phyloP scores from a whole-genome alignment of 768 basidiomycete genomes.

The Sporobolomyces pararoseus region DNA sequence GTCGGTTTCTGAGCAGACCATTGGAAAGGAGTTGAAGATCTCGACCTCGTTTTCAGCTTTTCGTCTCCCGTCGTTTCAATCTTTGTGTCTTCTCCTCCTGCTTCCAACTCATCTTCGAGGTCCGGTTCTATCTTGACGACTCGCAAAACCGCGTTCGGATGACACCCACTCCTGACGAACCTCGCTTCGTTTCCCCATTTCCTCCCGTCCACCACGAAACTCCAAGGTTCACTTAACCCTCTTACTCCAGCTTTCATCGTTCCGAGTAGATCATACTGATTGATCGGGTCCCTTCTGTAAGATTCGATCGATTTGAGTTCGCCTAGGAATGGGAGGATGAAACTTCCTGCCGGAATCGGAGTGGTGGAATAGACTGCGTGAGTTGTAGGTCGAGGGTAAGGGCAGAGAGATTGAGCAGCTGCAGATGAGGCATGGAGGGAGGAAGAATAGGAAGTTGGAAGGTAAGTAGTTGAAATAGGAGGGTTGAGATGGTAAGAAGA shows the following conservation, averaged over 20 bases:
- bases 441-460: conserved; percentile 38
- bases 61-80: conserved; percentile 3
- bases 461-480: conserved; percentile 33
- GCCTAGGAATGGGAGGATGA: conserved; percentile 64
- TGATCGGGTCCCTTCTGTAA: conserved; percentile 75
- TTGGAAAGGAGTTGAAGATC: neutral
- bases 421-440: conserved; percentile 34
- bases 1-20: conserved; percentile 2
- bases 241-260: conserved; percentile 81
- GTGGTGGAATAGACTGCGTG: conserved; percentile 66
- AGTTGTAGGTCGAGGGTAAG: conserved; percentile 44
- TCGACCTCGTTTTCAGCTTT: neutral
- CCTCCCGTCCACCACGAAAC: conserved; percentile 75
- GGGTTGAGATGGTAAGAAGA: conserved; percentile 37
- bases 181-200: conserved; percentile 62
- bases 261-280: conserved; percentile 70
- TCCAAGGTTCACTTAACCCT: conserved; percentile 69
- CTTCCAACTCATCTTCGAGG: neutral
- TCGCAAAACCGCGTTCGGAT: conserved; percentile 64
- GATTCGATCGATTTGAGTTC: conserved; percentile 63
- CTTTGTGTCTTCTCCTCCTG: neutral
- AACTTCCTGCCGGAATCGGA: conserved; percentile 57
- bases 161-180: conserved; percentile 64
- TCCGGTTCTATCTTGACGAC: conserved; percentile 48
- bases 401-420: conserved; percentile 39